phyloP scores from a whole-genome alignment of 2,329 filamentous ascomycete species.

The Penicillium crustosum region DNA sequence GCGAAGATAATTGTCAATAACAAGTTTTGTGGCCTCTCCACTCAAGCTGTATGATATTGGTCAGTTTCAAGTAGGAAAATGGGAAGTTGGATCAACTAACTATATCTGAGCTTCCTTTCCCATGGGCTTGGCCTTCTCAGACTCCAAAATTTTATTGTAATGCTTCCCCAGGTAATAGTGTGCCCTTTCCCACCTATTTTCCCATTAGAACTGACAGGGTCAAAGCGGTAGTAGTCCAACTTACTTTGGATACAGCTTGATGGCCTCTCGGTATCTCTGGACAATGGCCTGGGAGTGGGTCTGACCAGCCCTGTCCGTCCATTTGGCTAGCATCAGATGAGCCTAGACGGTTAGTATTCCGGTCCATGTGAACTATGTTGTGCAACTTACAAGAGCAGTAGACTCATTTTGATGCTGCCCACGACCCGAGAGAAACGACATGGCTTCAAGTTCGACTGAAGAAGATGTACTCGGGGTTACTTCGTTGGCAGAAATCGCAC shows the following conservation, averaged over 20 bases:
- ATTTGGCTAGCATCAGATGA: slow-evolving; percentile 87
- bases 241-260: slow-evolving; percentile 42
- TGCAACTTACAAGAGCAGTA: slow-evolving; percentile 42
- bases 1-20: slow-evolving; percentile 90
- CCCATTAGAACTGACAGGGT: neutral
- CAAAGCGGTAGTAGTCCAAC: neutral
- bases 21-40: slow-evolving; percentile 81
- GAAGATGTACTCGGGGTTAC: slow-evolving; percentile 57
- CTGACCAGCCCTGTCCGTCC: slow-evolving; percentile 93
- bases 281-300: slow-evolving; percentile 79
- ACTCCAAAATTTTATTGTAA: slow-evolving; percentile 93
- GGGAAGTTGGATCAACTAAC: slow-evolving; percentile 29
- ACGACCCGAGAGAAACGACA: slow-evolving; percentile 40
- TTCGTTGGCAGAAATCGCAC: slow-evolving; percentile 78
- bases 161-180: slow-evolving; percentile 96
- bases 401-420: slow-evolving; percentile 54
- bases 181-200: slow-evolving; percentile 80
- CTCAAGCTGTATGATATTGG: slow-evolving; percentile 52
- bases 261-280: slow-evolving; percentile 77
- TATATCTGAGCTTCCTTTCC: slow-evolving; percentile 76
- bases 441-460: slow-evolving; percentile 35
- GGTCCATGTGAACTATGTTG: neutral
- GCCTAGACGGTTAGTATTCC: slow-evolving; percentile 51
- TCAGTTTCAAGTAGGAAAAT: slow-evolving; percentile 27
- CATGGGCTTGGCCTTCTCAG: slow-evolving; percentile 73